phyloP scores from a whole-genome alignment of 768 basidiomycete genomes.

The Pulveroboletus sp. region DNA sequence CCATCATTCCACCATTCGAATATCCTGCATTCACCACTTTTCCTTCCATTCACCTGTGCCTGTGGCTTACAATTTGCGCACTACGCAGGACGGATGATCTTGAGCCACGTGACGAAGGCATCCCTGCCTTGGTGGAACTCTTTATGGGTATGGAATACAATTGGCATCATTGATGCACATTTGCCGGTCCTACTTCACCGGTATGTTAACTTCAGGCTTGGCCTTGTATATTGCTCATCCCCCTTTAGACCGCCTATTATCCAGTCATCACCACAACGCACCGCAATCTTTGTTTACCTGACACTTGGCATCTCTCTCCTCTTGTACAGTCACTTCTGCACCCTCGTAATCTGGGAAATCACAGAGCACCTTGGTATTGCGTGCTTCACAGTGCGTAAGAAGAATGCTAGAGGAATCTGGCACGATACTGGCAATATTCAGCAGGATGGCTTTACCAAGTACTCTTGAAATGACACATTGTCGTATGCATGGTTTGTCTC shows the following conservation, averaged over 20 bases:
- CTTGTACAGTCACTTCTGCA: conserved; percentile 73
- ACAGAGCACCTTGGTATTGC: conserved; percentile 91
- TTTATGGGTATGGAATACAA: conserved; percentile 77
- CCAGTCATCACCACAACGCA: conserved; percentile 59
- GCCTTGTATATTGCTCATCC: neutral
- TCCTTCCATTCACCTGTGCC: conserved; percentile 84
- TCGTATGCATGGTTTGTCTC: neutral
- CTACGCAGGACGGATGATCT: conserved; percentile 88
- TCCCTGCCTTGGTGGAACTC: conserved; percentile 85
- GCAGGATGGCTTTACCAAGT: conserved; percentile 23
- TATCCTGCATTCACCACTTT: conserved; percentile 72
- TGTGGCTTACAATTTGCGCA: conserved; percentile 94
- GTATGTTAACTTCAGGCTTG: conserved; percentile 39
- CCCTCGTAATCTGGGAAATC: conserved; percentile 81
- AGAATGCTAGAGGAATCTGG: conserved; percentile 69
- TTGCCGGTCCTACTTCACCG: conserved; percentile 59
- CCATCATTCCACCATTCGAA: conserved; percentile 55
- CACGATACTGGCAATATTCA: conserved; percentile 30
- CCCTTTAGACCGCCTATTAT: conserved; percentile 63
- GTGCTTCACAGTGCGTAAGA: conserved; percentile 89
- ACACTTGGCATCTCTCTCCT: conserved; percentile 66
- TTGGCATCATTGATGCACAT: conserved; percentile 83
- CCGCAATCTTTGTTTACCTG: conserved; percentile 67
- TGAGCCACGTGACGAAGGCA: conserved; percentile 84
- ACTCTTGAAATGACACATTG: conserved; percentile 8